phyloP scores from a whole-genome alignment of 768 basidiomycete species.

The Galerina marginata region DNA sequence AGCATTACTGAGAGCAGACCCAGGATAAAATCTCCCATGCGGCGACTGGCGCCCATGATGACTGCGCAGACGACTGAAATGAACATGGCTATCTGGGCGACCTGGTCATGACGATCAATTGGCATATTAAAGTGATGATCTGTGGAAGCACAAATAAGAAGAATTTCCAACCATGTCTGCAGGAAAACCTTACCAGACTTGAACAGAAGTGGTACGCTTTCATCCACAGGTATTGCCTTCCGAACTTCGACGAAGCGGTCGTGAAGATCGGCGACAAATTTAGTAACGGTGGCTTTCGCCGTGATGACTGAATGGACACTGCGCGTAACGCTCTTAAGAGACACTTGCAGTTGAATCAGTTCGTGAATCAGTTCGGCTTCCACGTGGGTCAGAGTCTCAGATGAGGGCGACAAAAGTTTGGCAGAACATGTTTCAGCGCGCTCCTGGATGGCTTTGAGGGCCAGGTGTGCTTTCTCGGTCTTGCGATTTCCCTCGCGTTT shows the following conservation, averaged over 20 bases:
- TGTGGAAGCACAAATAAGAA: neutral
- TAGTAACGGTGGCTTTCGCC: neutral
- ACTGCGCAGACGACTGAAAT: conserved; percentile 9
- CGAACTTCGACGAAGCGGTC: neutral
- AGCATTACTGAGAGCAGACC: neutral
- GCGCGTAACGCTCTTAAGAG: neutral
- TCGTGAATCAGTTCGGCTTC: neutral
- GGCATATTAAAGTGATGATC: conserved; percentile 6
- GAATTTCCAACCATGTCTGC: neutral
- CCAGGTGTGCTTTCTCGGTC: conserved; percentile 6
- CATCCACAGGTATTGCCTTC: neutral
- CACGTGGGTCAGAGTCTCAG: neutral
- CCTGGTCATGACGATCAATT: neutral
- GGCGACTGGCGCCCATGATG: conserved; percentile 12
- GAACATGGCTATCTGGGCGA: conserved; percentile 11
- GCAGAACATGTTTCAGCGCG: conserved; percentile 1
- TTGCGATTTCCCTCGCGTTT: conserved; percentile 7
- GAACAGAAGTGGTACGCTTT: neutral
- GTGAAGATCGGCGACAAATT: neutral
- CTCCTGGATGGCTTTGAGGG: conserved; percentile 1
- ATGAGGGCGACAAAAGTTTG: neutral
- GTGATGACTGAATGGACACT: neutral
- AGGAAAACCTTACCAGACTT: neutral
- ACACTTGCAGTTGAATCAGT: no score
- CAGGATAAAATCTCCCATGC: conserved; percentile 7